phyloP scores from a whole-genome alignment of 352 stramenopile genomes.

The Pythium pyrilobum region DNA sequence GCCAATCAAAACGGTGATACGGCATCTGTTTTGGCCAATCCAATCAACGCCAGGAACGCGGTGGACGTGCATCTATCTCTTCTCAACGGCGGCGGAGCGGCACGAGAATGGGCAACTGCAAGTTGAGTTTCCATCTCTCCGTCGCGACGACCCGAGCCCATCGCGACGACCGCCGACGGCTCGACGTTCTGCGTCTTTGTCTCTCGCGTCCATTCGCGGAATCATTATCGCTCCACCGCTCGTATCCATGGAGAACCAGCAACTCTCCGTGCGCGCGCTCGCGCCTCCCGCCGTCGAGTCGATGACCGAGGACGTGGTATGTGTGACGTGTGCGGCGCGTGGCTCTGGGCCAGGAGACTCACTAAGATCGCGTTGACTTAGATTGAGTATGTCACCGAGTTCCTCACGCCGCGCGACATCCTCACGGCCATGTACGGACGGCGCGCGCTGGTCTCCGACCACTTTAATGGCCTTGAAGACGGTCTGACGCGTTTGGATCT shows the following conservation, averaged over 20 bases:
- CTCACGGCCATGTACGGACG: slow-evolving; percentile 36
- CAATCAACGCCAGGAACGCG: slow-evolving; percentile 22
- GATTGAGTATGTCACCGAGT: slow-evolving; percentile 46
- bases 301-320: slow-evolving; percentile 43
- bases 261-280: too few relatives aligned
- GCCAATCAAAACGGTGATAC: background rate
- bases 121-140: too few relatives aligned
- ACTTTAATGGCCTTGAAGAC: too few relatives aligned
- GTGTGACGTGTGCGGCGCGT: slow-evolving; percentile 21
- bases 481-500: background rate
- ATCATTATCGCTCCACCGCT: too few relatives aligned
- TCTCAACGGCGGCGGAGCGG: slow-evolving; percentile 1
- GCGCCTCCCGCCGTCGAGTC: slow-evolving; percentile 1
- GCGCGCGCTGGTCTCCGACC: too few relatives aligned
- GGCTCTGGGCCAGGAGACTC: background rate
- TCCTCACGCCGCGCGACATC: slow-evolving; percentile 49
- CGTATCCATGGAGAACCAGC: too few relatives aligned
- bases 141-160: too few relatives aligned
- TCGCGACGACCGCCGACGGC: too few relatives aligned
- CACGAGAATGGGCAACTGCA: slow-evolving; percentile 25
- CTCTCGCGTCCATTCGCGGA: too few relatives aligned
- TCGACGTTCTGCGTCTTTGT: too few relatives aligned
- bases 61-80: slow-evolving; percentile 5
- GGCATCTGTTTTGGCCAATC: slow-evolving; percentile 27
- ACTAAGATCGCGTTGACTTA: slow-evolving; percentile 21